Percentiles rank a stretch among this genome's conserved stretches.
Conservation (phyloP, 2,329 filamentous ascomycete genomes). For the Penicillium olsonii region DNA sequence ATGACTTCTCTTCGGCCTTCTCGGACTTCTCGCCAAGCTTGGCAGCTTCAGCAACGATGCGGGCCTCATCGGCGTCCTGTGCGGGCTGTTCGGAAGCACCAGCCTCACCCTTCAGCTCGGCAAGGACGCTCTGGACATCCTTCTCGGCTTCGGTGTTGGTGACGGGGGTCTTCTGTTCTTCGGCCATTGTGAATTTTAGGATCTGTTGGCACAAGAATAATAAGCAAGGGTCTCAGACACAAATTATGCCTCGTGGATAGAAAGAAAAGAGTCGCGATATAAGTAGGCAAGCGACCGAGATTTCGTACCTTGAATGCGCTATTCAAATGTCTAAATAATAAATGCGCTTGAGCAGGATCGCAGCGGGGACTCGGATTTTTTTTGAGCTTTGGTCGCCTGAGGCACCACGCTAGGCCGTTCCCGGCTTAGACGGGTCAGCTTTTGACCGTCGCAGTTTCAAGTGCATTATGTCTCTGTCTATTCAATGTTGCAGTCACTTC, state of each 20-base stretch:
- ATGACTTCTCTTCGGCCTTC: constrained; percentile 33
- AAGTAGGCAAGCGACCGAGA: background rate
- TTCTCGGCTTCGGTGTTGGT: constrained; percentile 46
- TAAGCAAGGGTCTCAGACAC: constrained; percentile 7
- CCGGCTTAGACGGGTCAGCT: background rate
- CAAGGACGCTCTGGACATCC: constrained; percentile 49
- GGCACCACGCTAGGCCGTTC: constrained; percentile 10
- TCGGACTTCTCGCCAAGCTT: constrained; percentile 42
- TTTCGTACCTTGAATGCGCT: constrained; percentile 9
- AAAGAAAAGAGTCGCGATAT: background rate
- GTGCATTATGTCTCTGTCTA: too few species aligned
- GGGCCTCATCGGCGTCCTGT: constrained; percentile 37
- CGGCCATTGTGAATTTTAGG: constrained; percentile 32
- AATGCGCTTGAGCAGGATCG: constrained; percentile 9
- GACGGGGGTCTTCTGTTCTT: constrained; percentile 39
- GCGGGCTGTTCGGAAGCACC: constrained; percentile 21
- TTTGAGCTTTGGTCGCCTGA: constrained; percentile 26
- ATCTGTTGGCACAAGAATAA: constrained; percentile 1
- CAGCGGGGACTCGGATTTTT: constrained; percentile 24
- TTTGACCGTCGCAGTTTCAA: too few species aligned
- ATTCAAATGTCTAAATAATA: background rate
- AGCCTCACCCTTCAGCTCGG: constrained; percentile 43
- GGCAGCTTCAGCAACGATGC: constrained; percentile 40
- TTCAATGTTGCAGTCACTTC: too few species aligned
- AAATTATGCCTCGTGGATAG: background rate